These are phyloP conservation scores for Limnanthes douglasii DNA, from an alignment of 345 rosid species.

Conservation along the genomic window DNA sequence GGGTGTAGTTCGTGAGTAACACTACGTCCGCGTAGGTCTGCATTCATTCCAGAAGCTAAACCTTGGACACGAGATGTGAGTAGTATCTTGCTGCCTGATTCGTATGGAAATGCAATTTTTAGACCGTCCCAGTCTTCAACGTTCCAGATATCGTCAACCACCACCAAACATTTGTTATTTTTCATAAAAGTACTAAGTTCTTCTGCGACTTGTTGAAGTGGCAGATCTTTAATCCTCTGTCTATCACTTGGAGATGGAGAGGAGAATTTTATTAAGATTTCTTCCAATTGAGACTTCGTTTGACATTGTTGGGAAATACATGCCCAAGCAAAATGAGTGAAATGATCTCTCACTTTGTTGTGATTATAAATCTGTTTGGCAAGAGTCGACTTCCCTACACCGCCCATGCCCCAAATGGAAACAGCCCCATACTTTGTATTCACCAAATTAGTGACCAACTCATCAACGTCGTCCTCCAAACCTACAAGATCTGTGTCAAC, in stretches of 20 bases:
- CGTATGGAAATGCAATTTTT: conserved; percentile 18
- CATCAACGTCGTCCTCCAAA: conserved; percentile 14
- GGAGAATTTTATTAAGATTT: conserved; percentile 16
- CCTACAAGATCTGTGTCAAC: conserved; percentile 28
- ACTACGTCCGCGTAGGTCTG: conserved; percentile 14
- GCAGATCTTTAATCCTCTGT: conserved; percentile 17
- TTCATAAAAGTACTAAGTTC: conserved; percentile 9
- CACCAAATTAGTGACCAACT: conserved; percentile 14
- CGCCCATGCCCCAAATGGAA: conserved; percentile 43
- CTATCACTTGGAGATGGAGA: conserved; percentile 17
- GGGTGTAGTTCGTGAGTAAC: conserved; percentile 9
- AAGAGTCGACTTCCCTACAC: conserved; percentile 38
- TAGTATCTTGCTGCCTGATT: conserved; percentile 20
- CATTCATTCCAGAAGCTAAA: conserved; percentile 15
- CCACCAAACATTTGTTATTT: conserved; percentile 23
- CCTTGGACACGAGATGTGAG: conserved; percentile 26
- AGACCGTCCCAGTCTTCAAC: conserved; percentile 20
- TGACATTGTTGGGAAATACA: conserved; percentile 25
- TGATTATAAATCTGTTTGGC: conserved; percentile 22
- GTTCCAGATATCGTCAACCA: conserved; percentile 36
- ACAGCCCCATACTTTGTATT: conserved; percentile 9
- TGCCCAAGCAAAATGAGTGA: conserved; percentile 24
- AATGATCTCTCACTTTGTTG: conserved; percentile 13
- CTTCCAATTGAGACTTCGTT: conserved; percentile 17
- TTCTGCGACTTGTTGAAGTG: conserved; percentile 17